A percentile compares a stretch with the other conserved stretches of the same genome.
Conservation (phyloP, 495 filamentous ascomycete species). For the Evernia prunastri region DNA sequence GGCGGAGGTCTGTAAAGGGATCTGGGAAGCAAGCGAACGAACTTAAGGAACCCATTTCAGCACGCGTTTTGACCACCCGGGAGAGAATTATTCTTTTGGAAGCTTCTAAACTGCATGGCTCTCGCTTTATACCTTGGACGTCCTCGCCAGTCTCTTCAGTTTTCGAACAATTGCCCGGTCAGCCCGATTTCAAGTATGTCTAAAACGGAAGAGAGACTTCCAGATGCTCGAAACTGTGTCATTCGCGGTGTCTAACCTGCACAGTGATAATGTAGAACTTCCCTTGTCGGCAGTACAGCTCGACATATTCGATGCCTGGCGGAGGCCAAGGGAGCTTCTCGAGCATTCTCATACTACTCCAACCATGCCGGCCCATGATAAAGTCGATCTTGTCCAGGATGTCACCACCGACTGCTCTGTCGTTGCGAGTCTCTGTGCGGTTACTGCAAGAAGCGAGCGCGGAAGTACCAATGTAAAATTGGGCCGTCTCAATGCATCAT, state of each 20-base stretch:
- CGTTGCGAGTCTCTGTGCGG: slow-evolving; percentile 88
- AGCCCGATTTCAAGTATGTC: slow-evolving; percentile 50
- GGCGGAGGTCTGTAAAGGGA: slow-evolving; percentile 30
- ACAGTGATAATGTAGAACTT: slow-evolving; percentile 61
- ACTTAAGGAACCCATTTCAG: slow-evolving; percentile 40
- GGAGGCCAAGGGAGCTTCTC: slow-evolving; percentile 57
- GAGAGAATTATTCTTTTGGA: slow-evolving; percentile 76
- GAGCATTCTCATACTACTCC: slow-evolving; percentile 25
- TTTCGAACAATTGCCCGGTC: slow-evolving; percentile 40
- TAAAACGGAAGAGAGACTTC: neutral
- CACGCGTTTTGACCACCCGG: slow-evolving; percentile 55
- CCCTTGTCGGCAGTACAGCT: slow-evolving; percentile 65
- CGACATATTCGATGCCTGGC: slow-evolving; percentile 73
- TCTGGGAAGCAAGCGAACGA: slow-evolving; percentile 25
- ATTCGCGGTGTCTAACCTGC: slow-evolving; percentile 26
- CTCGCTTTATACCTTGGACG: slow-evolving; percentile 77
- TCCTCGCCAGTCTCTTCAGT: slow-evolving; percentile 46
- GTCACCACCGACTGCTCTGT: slow-evolving; percentile 93
- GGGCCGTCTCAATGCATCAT: neutral
- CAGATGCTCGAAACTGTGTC: neutral
- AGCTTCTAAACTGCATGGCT: slow-evolving; percentile 71
- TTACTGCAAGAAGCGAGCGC: slow-evolving; percentile 56
- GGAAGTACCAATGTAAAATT: slow-evolving; percentile 51
- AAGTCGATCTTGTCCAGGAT: slow-evolving; percentile 84
- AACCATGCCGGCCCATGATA: slow-evolving; percentile 47